Evolutionary conservation across 108 stramenopile genomes (phyloP), one percentile per base, ranked within the genome.

Genomic region (Epithemia pelagica): DNA sequence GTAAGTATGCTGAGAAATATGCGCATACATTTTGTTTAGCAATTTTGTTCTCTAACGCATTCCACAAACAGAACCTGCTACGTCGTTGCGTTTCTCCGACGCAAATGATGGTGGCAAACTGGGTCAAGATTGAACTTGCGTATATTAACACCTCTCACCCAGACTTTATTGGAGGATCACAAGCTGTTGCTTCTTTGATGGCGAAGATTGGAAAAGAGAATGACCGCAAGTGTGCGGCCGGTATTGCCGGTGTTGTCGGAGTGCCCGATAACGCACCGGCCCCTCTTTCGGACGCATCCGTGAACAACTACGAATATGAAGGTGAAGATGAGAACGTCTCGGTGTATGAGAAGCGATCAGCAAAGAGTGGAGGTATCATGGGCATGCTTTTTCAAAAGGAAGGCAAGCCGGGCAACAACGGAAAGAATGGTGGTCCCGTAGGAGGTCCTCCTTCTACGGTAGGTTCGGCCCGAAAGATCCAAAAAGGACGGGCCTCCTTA

Each of bases 111-210:
- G 95, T 99, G 59, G 66, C 78, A 22, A 96, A 97, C 68, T 73
- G 98, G 10, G 89, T 99, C 52, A 85, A 92, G 69, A 82, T 97
- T 64, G 98, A 99, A 81, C 73, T 96, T 69, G 92, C 96, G 72
- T 97, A 97, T 74, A 92, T 99, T 67, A 99, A 99, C 78, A 97
- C 98, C 8, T 90, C 88, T 67, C 98, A 99, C 75, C 98, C 98
- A 3, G 98, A 98, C 74, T 99, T 99, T 71, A 93, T 97, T 70
- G 97, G 96, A 30, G 97, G 96, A 30, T 89, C 88, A 56, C 66
- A 78, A 15, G 97, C 96, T 28, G 95, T 96, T 32, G 90, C 93
- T 23, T 68, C 74, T 52, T 66, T 93, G 37, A 95, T 92, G 87
- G 81, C 87, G 22, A 85, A 81, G 66, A 84, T 83, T 74, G 82